Base-by-base conservation (phyloP, 2,329 filamentous ascomycete genomes). In the Zalaria sp. region DNA sequence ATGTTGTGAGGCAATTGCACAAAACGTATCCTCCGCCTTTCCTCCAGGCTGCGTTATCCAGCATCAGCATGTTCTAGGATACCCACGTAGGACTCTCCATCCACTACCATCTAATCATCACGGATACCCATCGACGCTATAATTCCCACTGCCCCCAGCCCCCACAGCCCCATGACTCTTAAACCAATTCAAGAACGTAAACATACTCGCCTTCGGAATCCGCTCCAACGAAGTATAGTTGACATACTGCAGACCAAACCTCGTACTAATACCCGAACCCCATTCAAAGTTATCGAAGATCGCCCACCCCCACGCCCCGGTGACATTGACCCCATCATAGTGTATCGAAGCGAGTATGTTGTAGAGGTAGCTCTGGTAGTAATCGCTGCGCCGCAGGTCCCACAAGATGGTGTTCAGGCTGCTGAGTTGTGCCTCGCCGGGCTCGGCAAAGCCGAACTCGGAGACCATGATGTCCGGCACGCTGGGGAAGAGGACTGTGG, bases 401-500 rank as follows among this genome's bases (percentile, higher is more conserved):
- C 46, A 51, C 4, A 58, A 44, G 8, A 58, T 56, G 25, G 53
- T 47, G 9, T 37, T 40, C 10, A 56, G 50, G 26, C 49, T 47
- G 32, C 45, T 53, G 31, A 53, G 50, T 18, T 52, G 43, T 4
- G 38, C 44, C 45, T 62, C 59, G 27, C 49, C 54, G 2, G 57
- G 57, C 45, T 60, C 58, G 4, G 51, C 47, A 39, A 62, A 58
- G 5, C 58, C 58, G 40, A 61, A 62, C 42, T 62, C 59, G 8
- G 56, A 52, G n/a, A 62, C 48, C 5, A 55, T 54, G 26, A 61
- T 55, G 43, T 53, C 2, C 66, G 66, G 49, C 63, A 67, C 52
- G 1, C 48, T 52, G 1, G 68, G 67, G 49, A 65, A 67, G 18
- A 70, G 53, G 4, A 54, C 57, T 37, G 58, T 52, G 11, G 57